These are phyloP conservation scores for Colletotrichum limetticola DNA, from an alignment of 2,329 filamentous ascomycete genomes.

Conservation along the genomic window DNA sequence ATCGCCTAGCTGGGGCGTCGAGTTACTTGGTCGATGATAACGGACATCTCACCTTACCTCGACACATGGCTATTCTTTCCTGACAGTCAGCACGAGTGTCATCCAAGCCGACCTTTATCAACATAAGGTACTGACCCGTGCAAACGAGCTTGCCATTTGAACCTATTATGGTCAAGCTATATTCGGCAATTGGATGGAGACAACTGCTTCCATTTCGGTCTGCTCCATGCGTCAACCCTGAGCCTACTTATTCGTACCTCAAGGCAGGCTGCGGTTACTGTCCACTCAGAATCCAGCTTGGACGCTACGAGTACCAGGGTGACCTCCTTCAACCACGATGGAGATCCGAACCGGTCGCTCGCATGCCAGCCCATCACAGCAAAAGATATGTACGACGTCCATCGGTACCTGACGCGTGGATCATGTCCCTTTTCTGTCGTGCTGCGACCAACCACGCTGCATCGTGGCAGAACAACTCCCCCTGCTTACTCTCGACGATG, in stretches of 20 bases:
- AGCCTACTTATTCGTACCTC: background rate
- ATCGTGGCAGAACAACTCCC: background rate
- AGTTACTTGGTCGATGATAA: background rate
- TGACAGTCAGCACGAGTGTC: constrained; percentile 25
- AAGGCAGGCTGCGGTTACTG: constrained; percentile 16
- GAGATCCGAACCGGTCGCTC: constrained; percentile 13
- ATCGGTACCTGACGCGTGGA: constrained; percentile 14
- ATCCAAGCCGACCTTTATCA: background rate
- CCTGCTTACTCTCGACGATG: background rate
- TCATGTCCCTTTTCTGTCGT: constrained; percentile 13
- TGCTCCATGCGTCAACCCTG: background rate
- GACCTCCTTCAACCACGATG: constrained; percentile 10
- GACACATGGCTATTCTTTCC: constrained; percentile 28
- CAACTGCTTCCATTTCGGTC: constrained; percentile 12
- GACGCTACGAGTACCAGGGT: constrained; percentile 10
- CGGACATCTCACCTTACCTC: constrained; percentile 15
- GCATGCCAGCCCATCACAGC: constrained; percentile 26
- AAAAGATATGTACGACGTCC: constrained; percentile 18
- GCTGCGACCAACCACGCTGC: background rate
- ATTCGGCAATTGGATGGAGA: constrained; percentile 31
- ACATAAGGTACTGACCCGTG: background rate
- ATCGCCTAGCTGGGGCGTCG: background rate
- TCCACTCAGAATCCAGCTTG: constrained; percentile 19
- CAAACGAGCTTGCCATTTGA: constrained; percentile 9
- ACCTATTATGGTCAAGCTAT: constrained; percentile 15